phyloP scores from a whole-genome alignment of 352 stramenopile genomes.

The Pythium sp. region DNA sequence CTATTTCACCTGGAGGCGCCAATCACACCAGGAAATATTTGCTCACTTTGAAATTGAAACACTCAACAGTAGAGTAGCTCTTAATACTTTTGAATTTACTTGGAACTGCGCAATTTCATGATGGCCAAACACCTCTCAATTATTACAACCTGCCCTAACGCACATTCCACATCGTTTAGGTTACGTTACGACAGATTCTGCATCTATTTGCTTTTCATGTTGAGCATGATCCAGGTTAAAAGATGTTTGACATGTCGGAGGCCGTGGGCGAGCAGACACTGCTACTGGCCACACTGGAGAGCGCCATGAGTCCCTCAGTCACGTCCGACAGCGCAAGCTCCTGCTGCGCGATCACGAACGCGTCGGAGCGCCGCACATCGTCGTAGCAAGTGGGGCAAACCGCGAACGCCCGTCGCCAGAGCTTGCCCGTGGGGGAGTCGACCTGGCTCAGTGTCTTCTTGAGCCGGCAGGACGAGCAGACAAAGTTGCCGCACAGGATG shows the following conservation, averaged over 20 bases:
- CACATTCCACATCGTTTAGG: no score
- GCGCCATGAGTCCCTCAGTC: background rate
- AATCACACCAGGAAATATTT: no score
- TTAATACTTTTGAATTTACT: no score
- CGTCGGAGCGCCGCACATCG: background rate
- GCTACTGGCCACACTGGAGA: background rate
- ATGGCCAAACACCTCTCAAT: no score
- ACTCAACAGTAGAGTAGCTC: no score
- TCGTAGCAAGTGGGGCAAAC: background rate
- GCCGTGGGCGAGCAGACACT: background rate
- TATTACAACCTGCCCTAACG: no score
- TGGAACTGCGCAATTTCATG: no score
- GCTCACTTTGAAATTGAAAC: no score
- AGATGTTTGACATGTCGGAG: background rate
- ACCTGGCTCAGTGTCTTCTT: constrained; percentile 14
- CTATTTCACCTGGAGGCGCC: no score
- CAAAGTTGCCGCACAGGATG: background rate
- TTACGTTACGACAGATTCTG: no score
- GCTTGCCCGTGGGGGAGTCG: background rate
- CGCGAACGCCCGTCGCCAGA: background rate
- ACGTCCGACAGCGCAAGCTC: background rate
- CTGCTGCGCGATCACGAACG: constrained; percentile 4
- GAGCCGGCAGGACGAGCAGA: constrained; percentile 9
- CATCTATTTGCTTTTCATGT: no score
- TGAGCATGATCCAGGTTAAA: background rate